A percentile compares a stretch with the other conserved stretches of the same genome.
phyloP scores from a whole-genome alignment of 306 rosid genomes.

The Chamaecrista fasciculata region DNA sequence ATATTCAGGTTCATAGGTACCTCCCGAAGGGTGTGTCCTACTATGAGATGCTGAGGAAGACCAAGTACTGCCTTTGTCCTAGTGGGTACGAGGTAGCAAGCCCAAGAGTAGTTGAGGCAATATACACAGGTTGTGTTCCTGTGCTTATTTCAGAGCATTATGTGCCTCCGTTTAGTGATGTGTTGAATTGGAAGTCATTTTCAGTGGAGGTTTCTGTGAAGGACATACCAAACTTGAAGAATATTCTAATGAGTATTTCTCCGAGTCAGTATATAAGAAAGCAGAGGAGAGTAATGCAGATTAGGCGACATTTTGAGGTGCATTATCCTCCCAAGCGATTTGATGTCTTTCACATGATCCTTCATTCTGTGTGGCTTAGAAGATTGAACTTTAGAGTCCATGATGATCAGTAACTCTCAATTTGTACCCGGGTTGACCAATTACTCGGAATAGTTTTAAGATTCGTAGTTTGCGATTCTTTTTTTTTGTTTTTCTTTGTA shows the following conservation, averaged over 20 bases:
- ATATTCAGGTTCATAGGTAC: constrained; percentile 62
- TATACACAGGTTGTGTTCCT: constrained; percentile 87
- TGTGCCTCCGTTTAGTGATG: constrained; percentile 80
- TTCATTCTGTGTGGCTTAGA: constrained; percentile 93
- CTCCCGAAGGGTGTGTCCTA: constrained; percentile 80
- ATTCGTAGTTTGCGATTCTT: neutral
- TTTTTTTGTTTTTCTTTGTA: too few species aligned
- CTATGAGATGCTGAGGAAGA: constrained; percentile 71
- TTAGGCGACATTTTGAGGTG: constrained; percentile 80
- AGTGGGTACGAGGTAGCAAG: constrained; percentile 98
- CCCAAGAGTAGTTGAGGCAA: constrained; percentile 89
- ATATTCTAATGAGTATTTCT: constrained; percentile 55
- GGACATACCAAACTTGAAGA: constrained; percentile 80
- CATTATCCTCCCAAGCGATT: constrained; percentile 75
- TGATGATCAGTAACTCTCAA: constrained; percentile 32
- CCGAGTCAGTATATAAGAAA: constrained; percentile 68
- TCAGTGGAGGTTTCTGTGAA: constrained; percentile 67
- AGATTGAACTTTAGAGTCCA: constrained; percentile 65
- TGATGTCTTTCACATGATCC: constrained; percentile 87
- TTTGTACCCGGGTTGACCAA: neutral
- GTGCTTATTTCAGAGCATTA: constrained; percentile 82
- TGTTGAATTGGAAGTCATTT: constrained; percentile 85
- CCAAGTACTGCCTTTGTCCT: constrained; percentile 85
- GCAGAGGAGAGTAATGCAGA: constrained; percentile 70
- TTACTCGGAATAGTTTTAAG: neutral